Base-by-base conservation (phyloP, 352 stramenopile species). In the Globisporangium abappressorium region DNA sequence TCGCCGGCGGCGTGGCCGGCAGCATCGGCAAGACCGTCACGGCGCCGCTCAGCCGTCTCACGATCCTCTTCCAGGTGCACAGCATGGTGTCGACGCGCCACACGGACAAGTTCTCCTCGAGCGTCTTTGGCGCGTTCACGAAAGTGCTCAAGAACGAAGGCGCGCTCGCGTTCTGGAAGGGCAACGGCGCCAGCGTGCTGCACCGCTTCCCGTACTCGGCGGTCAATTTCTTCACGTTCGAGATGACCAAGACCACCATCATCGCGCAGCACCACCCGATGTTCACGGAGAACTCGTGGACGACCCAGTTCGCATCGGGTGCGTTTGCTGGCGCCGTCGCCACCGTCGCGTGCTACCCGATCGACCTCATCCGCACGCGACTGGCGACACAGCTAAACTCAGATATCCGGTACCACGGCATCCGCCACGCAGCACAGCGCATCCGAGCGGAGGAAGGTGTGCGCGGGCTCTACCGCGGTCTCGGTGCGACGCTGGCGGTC, bases 221-320 rank as follows among this genome's bases (percentile, higher is more conserved):
- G 0, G 97, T 98, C 67, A 98, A 99, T 66, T 99, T 99, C 75
- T 98, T 95, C 72, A 95, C 94, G 47, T 99, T 98, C 68, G 96
- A 99, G 78, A 85, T 93, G 84, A 68, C 96, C 82, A 94, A 89
- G 85, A 80, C 81, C 75, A 69, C 72, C 34, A 84, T 94, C 62
- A 84, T 92, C 58, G 74, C 82, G 26, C 77, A 89, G 55, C 68
- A 90, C 59, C 72, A 92, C 69, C 77, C 85, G 49, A 69, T 64
- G 8, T 91, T 97, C 66, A 81, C 87, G n/a, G 74, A 92, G 8
- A 90, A 65, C 53, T 85, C 80, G 57, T 91, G 81, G 77, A 89
- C 73, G 18, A 93, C 84, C 26, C 89, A 90, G 80, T 95, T 96
- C 43, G 71, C 65, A 2, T 92, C 86, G 7, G 86, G 88, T 2